Evolutionary conservation across 1,284 basidiomycete genomes (phyloP).

Genomic region (Apiotrichum akiyoshidainum): DNA sequence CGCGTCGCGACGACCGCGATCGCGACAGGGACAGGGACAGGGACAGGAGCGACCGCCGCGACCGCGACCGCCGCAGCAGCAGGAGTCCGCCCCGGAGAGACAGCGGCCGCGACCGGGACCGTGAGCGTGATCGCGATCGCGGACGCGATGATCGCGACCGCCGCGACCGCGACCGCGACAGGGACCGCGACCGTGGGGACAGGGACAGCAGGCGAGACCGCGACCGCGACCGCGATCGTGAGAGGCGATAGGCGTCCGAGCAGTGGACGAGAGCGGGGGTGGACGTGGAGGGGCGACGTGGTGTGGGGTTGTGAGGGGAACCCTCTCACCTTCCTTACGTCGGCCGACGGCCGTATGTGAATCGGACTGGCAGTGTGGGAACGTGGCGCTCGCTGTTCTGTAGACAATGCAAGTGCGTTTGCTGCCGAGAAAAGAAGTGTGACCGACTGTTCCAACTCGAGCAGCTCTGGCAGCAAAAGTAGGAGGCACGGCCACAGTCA

Average conservation of each 20-base stretch:
- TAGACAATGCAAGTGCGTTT: too few relatives aligned
- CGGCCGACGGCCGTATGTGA: too few relatives aligned
- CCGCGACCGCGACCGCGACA: constrained; percentile 1
- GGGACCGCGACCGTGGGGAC: not conserved
- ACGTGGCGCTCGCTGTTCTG: too few relatives aligned
- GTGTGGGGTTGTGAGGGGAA: too few relatives aligned
- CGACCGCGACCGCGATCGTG: not conserved
- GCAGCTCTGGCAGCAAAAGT: too few relatives aligned
- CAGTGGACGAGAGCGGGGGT: too few relatives aligned
- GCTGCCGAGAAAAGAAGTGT: too few relatives aligned
- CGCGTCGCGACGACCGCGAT: constrained; percentile 5
- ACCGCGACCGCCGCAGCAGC: constrained; percentile 6
- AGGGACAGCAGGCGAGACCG: not conserved
- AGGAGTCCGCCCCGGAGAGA: not conserved
- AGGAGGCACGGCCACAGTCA: too few relatives aligned
- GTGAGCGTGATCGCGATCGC: constrained; percentile 7
- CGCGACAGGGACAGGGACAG: constrained; percentile 6
- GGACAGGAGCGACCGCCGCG: not conserved
- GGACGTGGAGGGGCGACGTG: too few relatives aligned
- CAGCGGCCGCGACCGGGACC: constrained; percentile 4
- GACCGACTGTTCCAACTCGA: too few relatives aligned
- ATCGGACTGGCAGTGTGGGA: too few relatives aligned
- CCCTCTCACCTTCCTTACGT: too few relatives aligned
- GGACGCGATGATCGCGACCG: not conserved
- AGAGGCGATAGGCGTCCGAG: not conserved